phyloP scores from a whole-genome alignment of 2,329 filamentous ascomycete genomes.

The Penicillium sp. region DNA sequence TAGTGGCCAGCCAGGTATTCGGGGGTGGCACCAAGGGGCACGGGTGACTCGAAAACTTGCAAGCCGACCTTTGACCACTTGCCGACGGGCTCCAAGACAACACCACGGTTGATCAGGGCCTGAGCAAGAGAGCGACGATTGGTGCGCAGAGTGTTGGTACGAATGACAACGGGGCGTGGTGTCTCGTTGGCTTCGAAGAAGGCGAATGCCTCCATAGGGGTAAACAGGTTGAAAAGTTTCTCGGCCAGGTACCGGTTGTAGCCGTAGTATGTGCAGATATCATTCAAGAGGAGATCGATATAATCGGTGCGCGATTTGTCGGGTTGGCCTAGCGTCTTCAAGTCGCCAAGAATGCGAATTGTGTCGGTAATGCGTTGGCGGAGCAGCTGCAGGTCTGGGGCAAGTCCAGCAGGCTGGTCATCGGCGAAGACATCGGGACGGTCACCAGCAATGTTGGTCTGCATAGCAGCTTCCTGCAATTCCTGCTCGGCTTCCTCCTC shows the following conservation, averaged over 20 bases:
- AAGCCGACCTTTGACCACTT: slow-evolving; percentile 99
- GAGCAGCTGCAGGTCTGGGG: slow-evolving; percentile 84
- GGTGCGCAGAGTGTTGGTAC: slow-evolving; percentile 87
- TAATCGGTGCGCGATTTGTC: slow-evolving; percentile 83
- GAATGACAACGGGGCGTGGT: slow-evolving; percentile 84
- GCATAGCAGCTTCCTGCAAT: slow-evolving; percentile 74
- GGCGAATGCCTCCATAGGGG: slow-evolving; percentile 86
- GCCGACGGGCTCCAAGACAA: slow-evolving; percentile 91
- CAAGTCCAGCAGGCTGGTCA: slow-evolving; percentile 56
- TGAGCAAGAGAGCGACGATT: slow-evolving; percentile 77
- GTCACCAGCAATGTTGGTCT: slow-evolving; percentile 87
- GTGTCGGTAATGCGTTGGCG: slow-evolving; percentile 87
- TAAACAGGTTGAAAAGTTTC: slow-evolving; percentile 89
- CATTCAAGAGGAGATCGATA: slow-evolving; percentile 75
- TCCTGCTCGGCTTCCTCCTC: slow-evolving; percentile 80
- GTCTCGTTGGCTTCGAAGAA: slow-evolving; percentile 99
- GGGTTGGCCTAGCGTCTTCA: slow-evolving; percentile 72
- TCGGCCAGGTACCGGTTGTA: slow-evolving; percentile 93
- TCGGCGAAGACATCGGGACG: slow-evolving; percentile 58
- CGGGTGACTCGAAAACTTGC: slow-evolving; percentile 87
- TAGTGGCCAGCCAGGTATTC: slow-evolving; percentile 98
- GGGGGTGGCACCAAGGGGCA: slow-evolving; percentile 86
- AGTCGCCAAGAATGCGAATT: slow-evolving; percentile 83
- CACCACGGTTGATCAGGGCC: slow-evolving; percentile 88
- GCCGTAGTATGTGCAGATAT: slow-evolving; percentile 94